phyloP scores from a whole-genome alignment of 305 asterid genomes.

The Ilex paraguariensis region DNA sequence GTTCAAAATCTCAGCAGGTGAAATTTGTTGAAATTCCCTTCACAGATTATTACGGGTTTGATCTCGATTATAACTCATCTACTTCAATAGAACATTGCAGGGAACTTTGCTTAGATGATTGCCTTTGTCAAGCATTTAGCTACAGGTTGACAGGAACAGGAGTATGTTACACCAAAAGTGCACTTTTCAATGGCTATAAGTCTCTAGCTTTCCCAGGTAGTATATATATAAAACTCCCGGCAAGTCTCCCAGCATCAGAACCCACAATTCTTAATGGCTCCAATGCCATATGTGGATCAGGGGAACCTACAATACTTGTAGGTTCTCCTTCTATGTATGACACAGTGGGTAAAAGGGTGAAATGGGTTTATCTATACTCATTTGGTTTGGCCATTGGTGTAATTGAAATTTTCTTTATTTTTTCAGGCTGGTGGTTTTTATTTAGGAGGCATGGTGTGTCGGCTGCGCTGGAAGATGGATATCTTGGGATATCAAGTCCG shows the following conservation, averaged over 20 bases:
- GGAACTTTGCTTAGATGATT: constrained; percentile 29
- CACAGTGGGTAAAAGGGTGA: constrained; percentile 1
- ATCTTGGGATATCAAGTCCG: constrained; percentile 51
- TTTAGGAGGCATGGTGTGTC: constrained; percentile 42
- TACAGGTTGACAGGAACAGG: constrained; percentile 36
- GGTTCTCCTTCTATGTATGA: constrained; percentile 19
- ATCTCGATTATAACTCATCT: constrained; percentile 21
- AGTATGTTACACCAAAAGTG: constrained; percentile 39
- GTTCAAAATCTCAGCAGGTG: constrained; percentile 16
- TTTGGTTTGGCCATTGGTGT: constrained; percentile 38
- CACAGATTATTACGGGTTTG: constrained; percentile 57
- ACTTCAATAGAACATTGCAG: constrained; percentile 34
- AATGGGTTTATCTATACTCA: constrained; percentile 26
- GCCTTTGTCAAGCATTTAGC: constrained; percentile 39
- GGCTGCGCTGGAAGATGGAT: constrained; percentile 56
- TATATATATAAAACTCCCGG: constrained; percentile 46
- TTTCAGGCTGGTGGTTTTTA: constrained; percentile 61
- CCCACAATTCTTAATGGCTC: constrained; percentile 29
- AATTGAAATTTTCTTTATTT: constrained; percentile 32
- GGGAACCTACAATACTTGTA: neutral
- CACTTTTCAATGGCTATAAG: constrained; percentile 48
- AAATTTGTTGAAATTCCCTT: constrained; percentile 45
- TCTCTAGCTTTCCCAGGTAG: constrained; percentile 44
- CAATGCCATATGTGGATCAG: constrained; percentile 21
- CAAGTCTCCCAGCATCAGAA: constrained; percentile 16